Base-by-base conservation (phyloP, 1,284 basidiomycete species). In the Phlebopus sp. region DNA sequence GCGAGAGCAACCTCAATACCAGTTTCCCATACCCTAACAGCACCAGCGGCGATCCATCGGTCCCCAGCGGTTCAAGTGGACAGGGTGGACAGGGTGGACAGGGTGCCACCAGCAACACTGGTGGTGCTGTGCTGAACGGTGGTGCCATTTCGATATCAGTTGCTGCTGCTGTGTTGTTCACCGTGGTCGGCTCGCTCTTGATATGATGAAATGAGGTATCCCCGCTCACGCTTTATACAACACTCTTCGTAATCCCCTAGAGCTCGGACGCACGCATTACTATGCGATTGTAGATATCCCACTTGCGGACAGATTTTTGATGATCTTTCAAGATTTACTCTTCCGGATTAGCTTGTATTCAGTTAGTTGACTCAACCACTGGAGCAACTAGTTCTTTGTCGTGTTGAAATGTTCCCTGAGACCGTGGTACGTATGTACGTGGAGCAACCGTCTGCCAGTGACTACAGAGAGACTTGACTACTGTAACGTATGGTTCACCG, bases 1-100 rank as follows among this genome's bases (percentile, higher is more conserved):
- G 76, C 17, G 85, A 88, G 64, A 80, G 78, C 21, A 87, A 76
- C 49, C 68, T 68, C 41, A 87, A 86, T 58, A 64, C 59, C 32
- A 71, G 81, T 0, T 84, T 85, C 75, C 81, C 81, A 21, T 75
- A 59, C 30, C n/a, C 54, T 42, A 63, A 70, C 49, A 61, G 50
- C 21, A 51, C 62, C 0, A 4, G 39, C 10, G 47, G 32, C 14
- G 47, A 51, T 21, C 19, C 53, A 13, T 45, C 48, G 14, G 45
- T 41, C 14, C 36, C 54, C 8, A 47, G 35, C 14, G 38, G 44
- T n/a, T 44, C 48, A 3, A 49, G 50, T 17, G 41, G 50, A n/a
- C 14, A 44, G 13, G 5, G 37, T 17, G 41, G 50, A n/a, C 14
- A 44, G 13, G 5, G 37, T 13, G 14, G 54, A 2, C 43, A 23